Conservation (phyloP, 768 basidiomycete species). For the Macrocybe gigantea region DNA sequence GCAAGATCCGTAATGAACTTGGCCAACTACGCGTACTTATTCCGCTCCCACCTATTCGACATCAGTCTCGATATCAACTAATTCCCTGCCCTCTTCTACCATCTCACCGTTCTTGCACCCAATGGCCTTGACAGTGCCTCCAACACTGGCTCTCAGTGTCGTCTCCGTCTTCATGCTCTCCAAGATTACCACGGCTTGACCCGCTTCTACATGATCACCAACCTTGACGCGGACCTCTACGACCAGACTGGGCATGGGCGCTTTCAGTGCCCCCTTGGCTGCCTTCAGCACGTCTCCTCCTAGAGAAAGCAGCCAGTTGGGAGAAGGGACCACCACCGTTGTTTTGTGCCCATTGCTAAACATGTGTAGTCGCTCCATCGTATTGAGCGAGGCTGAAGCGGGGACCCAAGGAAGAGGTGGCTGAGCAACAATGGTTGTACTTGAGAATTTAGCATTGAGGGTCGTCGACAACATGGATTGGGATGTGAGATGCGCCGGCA, state of each 20-base stretch:
- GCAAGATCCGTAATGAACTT: background rate
- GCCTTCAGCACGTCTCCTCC: conserved; percentile 52
- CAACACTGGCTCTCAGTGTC: conserved; percentile 63
- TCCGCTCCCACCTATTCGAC: conserved; percentile 6
- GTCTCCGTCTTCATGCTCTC: conserved; percentile 99
- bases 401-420: conserved; percentile 46
- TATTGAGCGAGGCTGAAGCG: conserved; percentile 46
- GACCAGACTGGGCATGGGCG: conserved; percentile 92
- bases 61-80: conserved; percentile 61
- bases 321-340: conserved; percentile 61
- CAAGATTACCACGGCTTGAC: conserved; percentile 75
- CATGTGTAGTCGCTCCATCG: conserved; percentile 73
- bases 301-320: conserved; percentile 64
- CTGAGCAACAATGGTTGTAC: conserved; percentile 75
- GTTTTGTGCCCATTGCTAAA: conserved; percentile 62
- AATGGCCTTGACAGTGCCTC: conserved; percentile 67
- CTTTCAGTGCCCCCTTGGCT: conserved; percentile 61
- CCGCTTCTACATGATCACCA: conserved; percentile 76
- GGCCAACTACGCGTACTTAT: conserved; percentile 1
- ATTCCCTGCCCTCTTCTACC: conserved; percentile 81
- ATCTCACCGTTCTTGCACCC: conserved; percentile 83
- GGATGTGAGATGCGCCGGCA: conserved; percentile 52
- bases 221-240: conserved; percentile 79
- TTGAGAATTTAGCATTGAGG: conserved; percentile 40
- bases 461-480: conserved; percentile 49